Base-by-base conservation (phyloP, 179 eudicot species). In the Sideroxylon spinosum region DNA sequence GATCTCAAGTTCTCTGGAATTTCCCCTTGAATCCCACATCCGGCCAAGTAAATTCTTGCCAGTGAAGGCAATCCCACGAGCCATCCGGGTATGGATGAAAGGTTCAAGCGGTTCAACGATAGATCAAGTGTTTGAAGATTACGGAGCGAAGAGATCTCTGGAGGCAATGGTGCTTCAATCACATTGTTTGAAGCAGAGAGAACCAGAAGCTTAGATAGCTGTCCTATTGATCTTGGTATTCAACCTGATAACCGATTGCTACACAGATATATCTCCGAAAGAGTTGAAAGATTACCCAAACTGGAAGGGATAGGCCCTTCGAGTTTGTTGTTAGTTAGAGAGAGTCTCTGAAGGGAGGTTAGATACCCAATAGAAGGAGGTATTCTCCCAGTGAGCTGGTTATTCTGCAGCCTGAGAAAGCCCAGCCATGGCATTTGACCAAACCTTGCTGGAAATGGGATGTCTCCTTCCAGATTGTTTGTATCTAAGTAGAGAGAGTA, bases 391-490 rank as follows among this genome's bases (percentile, higher is more conserved):
- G 84, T 88, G 23, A 92, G 87, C 29, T 19, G 78, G 78, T 92
- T 92, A 50, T 88, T 53, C 9, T 89, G 77, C 76, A 92, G 89
- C 76, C 87, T 86, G 9, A 89, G 86, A 78, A 82, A 83, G 13
- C 83, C 49, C 22, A 92, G 90, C 67, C 82, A 79, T 44, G 85
- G 82, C 90, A 90, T 82, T 60, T 84, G 82, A 32, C 81, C 83
- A 61, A 63, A 73, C n/a, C 71, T 76, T 63, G 76, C 64, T 16
- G 88, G 90, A 61, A 84, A 89, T 63, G 86, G 86, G 59, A 92
- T 90, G 25, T 82, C 88, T 14, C 94, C 94, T 44, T 82, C 84
- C 17, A 91, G 89, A 20, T 59, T 79, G 82, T 90, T 91, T 79
- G 75, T 76, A 59, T 86, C 76, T 16, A 90, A 79, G 77, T 74